Percentiles rank a stretch among this genome's conserved stretches.
Evolutionary conservation across 495 filamentous ascomycete genomes (phyloP).

Genomic region (Aspergillus indologenus): DNA sequence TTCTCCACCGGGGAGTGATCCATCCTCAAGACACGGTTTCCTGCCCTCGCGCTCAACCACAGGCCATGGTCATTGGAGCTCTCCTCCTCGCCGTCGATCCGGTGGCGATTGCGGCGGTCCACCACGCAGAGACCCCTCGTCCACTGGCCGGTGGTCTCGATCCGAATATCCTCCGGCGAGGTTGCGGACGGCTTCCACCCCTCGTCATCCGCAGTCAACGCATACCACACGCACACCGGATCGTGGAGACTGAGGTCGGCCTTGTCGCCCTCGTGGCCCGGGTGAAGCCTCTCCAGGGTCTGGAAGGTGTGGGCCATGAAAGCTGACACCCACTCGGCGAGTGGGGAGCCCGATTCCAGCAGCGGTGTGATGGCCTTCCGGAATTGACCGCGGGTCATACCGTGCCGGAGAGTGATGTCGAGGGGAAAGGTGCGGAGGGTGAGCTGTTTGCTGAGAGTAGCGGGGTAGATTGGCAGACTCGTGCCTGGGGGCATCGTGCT

Average conservation of each 20-base stretch:
- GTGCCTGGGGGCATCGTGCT: conserved; percentile 63
- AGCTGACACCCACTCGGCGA: conserved; percentile 76
- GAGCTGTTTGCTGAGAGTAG: conserved; percentile 58
- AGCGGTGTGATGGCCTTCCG: conserved; percentile 49
- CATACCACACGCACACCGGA: conserved; percentile 85
- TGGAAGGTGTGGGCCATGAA: conserved; percentile 75
- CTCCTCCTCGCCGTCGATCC: conserved; percentile 56
- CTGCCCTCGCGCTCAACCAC: conserved; percentile 67
- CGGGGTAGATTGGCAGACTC: conserved; percentile 62
- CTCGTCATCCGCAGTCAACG: conserved; percentile 52
- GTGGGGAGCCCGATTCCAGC: conserved; percentile 58
- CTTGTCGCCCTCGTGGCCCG: conserved; percentile 49
- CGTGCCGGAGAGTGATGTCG: conserved; percentile 80
- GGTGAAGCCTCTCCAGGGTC: conserved; percentile 63
- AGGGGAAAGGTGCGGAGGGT: conserved; percentile 81
- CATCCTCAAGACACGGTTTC: conserved; percentile 76
- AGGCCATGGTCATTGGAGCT: conserved; percentile 62
- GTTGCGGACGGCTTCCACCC: conserved; percentile 41
- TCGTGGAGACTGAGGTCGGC: conserved; percentile 78
- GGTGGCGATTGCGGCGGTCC: conserved; percentile 65
- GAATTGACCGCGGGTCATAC: conserved; percentile 60
- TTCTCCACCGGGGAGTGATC: conserved; percentile 43
- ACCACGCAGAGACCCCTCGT: conserved; percentile 86
- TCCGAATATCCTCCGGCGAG: conserved; percentile 66
- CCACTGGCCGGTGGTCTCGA: conserved; percentile 92